Percentiles rank a stretch among this genome's conserved stretches.
Conservation (phyloP, 2,329 filamentous ascomycete species). For the Alternaria sp. region DNA sequence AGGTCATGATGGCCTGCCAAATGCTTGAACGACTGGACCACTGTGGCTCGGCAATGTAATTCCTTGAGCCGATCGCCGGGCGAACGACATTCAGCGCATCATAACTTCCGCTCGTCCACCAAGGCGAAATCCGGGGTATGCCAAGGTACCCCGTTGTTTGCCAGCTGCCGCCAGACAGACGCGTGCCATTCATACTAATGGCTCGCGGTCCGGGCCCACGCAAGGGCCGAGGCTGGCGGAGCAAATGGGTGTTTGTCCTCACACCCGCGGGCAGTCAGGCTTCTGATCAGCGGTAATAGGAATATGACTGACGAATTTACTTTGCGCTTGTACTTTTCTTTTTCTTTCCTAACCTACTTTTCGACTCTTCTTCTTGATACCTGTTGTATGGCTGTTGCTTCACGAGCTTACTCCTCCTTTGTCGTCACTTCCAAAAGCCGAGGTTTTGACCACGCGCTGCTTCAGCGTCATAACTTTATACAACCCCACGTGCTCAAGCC, state of each 20-base stretch:
- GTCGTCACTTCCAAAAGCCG: constrained; percentile 19
- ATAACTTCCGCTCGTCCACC: constrained; percentile 50
- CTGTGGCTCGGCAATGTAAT: constrained; percentile 23
- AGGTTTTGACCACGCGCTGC: constrained; percentile 2
- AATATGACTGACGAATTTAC: constrained; percentile 39
- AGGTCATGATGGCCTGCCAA: constrained; percentile 9
- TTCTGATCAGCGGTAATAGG: constrained; percentile 16
- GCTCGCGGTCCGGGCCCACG: constrained; percentile 37
- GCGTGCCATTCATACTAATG: constrained; percentile 30
- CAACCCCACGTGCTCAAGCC: constrained; percentile 6
- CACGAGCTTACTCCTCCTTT: constrained; percentile 24
- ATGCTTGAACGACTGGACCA: constrained; percentile 3
- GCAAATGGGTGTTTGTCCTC: constrained; percentile 39
- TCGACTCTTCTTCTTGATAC: constrained; percentile 18
- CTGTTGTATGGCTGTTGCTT: constrained; percentile 10
- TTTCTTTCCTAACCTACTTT: constrained; percentile 13
- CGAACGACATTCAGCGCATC: constrained; percentile 35
- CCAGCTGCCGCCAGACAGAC: constrained; percentile 20
- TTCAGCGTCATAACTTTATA: neutral
- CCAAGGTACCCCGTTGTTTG: constrained; percentile 16
- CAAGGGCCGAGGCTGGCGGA: constrained; percentile 47
- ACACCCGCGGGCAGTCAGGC: constrained; percentile 44
- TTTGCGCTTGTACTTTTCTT: constrained; percentile 18
- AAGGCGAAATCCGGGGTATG: constrained; percentile 41
- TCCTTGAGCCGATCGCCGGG: constrained; percentile 42